Evolutionary conservation across 2,329 filamentous ascomycete species (phyloP).

Genomic region (Scedosporium aurantiacum): DNA sequence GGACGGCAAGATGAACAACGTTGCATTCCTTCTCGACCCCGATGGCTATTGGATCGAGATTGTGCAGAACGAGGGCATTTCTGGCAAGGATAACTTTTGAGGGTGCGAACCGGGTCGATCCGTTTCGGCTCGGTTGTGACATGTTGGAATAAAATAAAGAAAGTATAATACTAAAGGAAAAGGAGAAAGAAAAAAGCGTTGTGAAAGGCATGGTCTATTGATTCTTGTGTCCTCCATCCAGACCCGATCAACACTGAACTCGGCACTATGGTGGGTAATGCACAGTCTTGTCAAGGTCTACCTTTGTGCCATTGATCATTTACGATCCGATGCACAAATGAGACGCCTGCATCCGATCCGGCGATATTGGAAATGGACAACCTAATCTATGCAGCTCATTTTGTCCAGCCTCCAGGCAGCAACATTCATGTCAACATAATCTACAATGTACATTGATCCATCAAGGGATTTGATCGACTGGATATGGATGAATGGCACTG

Average conservation of each 20-base stretch:
- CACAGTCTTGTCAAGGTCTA: neutral
- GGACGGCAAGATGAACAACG: conserved; percentile 85
- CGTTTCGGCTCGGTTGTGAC: neutral
- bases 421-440: no score
- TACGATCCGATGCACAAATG: neutral
- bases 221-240: no score
- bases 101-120: neutral
- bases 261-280: neutral
- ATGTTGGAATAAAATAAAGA: neutral
- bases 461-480: no score
- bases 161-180: neutral
- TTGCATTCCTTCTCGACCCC: conserved; percentile 83
- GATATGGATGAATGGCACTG: no score
- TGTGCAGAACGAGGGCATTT: conserved; percentile 67
- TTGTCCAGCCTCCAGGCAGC: neutral
- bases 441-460: no score
- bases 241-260: no score
- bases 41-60: conserved; percentile 77
- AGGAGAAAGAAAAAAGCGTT: neutral
- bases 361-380: no score
- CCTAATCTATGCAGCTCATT: neutral
- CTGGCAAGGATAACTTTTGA: conserved; percentile 41
- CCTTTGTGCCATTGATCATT: neutral
- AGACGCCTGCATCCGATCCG: neutral
- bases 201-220: no score